Conservation (phyloP, 352 stramenopile species). For the Phytophthora megakarya region DNA sequence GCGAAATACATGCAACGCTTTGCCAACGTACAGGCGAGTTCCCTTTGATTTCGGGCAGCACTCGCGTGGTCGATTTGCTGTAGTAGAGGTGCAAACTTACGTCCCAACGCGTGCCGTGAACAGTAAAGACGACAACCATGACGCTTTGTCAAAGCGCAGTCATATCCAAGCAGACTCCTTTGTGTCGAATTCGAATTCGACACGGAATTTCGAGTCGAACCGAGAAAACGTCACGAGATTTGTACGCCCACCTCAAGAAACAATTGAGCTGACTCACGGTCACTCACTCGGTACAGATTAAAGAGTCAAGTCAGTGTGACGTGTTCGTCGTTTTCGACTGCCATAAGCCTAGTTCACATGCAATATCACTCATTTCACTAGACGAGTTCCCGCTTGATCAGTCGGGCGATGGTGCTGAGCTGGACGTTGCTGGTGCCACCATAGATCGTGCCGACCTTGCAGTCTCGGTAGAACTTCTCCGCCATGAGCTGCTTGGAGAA, state of each 20-base stretch:
- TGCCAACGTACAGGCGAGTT: too few relatives aligned
- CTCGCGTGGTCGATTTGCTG: background rate
- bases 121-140: background rate
- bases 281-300: too few relatives aligned
- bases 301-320: background rate
- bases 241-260: background rate
- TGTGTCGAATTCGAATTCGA: too few relatives aligned
- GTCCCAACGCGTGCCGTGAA: background rate
- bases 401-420: conserved; percentile 86
- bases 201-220: too few relatives aligned
- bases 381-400: conserved; percentile 72
- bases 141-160: too few relatives aligned
- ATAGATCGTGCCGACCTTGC: conserved; percentile 96
- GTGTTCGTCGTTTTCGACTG: too few relatives aligned
- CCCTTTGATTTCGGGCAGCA: background rate
- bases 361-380: conserved; percentile 25
- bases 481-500: conserved; percentile 91
- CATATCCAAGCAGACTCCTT: too few relatives aligned
- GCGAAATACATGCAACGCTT: too few relatives aligned
- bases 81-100: background rate
- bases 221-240: background rate
- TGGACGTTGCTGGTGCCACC: conserved; percentile 96
- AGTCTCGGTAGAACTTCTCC: conserved; percentile 96
- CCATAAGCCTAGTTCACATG: background rate
- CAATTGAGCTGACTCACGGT: background rate